Evolutionary conservation across 352 stramenopile genomes (phyloP), one percentile per base, ranked within the genome.

Genomic region (Phytopythium aichiense): DNA sequence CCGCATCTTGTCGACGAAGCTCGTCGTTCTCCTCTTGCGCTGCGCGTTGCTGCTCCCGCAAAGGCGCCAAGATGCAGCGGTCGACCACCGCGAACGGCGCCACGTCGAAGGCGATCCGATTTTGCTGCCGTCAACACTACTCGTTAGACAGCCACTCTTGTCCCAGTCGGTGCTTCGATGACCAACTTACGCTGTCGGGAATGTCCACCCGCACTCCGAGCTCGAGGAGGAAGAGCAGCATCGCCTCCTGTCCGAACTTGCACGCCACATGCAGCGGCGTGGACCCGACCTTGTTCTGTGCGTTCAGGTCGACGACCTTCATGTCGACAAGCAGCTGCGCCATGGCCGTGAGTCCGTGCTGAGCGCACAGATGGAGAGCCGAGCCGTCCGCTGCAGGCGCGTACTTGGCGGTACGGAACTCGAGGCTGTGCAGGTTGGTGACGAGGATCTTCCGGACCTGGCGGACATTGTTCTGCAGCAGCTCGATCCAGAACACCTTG

Each of bases 221-320:
- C 25, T 78, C 58, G 2, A 87, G 51, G 0, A 89, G 67, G 30
- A 79, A 81, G 22, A 54, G 50, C 25, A 79, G 61, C 54, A 84
- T 63, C 13, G 63, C 60, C 1, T 60, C 51, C 25, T 86, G 67
- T 4, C 71, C 68, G 20, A 76, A 84, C 53, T 83, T 84, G 62
- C 79, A 86, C 12, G 79, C 79, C 9, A 89, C 65, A 43, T 89
- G 75, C 22, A 89, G 56, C 9, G 79, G 66, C 28, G 79, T 87
- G 20, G 73, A 76, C 3, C 79, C 77, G 12, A 87, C 77, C 66
- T 84, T 89, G 63, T 86, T 86, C 30, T 71, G 73, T 20, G 61
- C 55, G 22, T 72, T 66, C 28, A 81, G 42, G 28, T 76, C 58
- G 20, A 87, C 56, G 2, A 61, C 64, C 25, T 73, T 56, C 18